A percentile compares a stretch with the other conserved stretches of the same genome.
Conservation (phyloP, 164 flowering plant species). For the Liriodendron chinense region DNA sequence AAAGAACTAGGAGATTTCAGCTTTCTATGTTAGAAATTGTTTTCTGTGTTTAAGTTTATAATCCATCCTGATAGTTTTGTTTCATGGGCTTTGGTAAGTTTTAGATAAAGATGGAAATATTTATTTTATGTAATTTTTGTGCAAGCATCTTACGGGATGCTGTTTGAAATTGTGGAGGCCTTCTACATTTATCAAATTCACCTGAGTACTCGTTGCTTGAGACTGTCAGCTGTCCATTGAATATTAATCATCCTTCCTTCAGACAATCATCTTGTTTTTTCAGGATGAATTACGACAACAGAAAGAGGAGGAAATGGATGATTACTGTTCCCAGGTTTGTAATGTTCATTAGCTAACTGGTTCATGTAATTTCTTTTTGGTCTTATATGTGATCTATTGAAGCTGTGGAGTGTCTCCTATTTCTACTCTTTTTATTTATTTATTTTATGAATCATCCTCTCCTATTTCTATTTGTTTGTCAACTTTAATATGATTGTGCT, state of each 20-base stretch:
- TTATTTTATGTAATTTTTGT: neutral
- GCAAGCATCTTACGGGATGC: neutral
- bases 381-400: neutral
- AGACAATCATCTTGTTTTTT: slow-evolving; percentile 1
- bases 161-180: neutral
- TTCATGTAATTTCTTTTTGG: neutral
- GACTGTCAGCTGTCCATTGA: neutral
- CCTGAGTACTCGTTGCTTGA: neutral
- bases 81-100: neutral
- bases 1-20: too few relatives aligned
- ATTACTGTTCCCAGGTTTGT: slow-evolving; percentile 91
- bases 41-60: neutral
- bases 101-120: neutral
- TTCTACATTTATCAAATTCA: neutral
- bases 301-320: slow-evolving; percentile 97
- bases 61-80: neutral
- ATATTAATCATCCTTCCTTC: slow-evolving; percentile 1
- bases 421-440: too few relatives aligned
- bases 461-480: neutral
- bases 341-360: neutral
- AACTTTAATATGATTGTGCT: neutral
- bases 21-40: too few relatives aligned
- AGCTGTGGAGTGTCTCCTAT: too few relatives aligned
- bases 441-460: neutral
- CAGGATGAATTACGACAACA: slow-evolving; percentile 95